Percentiles rank a stretch among this genome's conserved stretches.
phyloP scores from a whole-genome alignment of 1,284 basidiomycete genomes.

The Heterobasidion annosum region DNA sequence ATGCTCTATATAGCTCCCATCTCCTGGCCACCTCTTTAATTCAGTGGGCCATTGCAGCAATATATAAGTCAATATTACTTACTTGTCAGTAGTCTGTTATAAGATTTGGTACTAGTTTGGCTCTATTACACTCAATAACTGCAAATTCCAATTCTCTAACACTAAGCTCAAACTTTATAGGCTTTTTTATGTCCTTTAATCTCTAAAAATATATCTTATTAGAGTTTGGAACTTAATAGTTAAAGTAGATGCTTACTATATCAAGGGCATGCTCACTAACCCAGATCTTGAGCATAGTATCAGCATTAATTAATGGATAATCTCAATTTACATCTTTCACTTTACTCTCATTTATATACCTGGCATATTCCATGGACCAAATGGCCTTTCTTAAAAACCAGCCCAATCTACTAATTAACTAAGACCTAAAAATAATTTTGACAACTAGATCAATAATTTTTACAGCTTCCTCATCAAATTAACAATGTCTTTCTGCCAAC shows the following conservation, averaged over 20 bases:
- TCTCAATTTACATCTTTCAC: constrained; percentile 24
- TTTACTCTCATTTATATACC: constrained; percentile 24
- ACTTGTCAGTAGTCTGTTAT: too few species aligned
- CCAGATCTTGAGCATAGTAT: constrained; percentile 22
- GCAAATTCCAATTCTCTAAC: constrained; percentile 27
- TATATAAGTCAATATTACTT: too few species aligned
- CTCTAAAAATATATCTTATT: constrained; percentile 19
- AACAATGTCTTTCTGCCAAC: too few species aligned
- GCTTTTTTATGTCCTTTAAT: constrained; percentile 22
- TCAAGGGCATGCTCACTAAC: constrained; percentile 1
- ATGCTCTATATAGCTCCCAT: too few species aligned
- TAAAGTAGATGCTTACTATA: constrained; percentile 18
- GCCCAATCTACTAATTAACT: neutral
- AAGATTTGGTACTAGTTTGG: too few species aligned
- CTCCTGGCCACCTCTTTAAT: too few species aligned
- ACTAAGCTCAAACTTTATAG: constrained; percentile 32
- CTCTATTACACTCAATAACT: constrained; percentile 27
- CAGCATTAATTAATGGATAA: constrained; percentile 32
- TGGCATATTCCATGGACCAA: neutral
- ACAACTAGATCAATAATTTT: constrained; percentile 24
- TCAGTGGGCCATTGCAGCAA: too few species aligned
- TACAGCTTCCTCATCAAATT: constrained; percentile 10
- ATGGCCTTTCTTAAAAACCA: neutral
- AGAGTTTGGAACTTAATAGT: constrained; percentile 24
- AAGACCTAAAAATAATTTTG: too few species aligned